Base-by-base conservation (phyloP, 768 basidiomycete genomes). In the Artomyces pyxidatus region DNA sequence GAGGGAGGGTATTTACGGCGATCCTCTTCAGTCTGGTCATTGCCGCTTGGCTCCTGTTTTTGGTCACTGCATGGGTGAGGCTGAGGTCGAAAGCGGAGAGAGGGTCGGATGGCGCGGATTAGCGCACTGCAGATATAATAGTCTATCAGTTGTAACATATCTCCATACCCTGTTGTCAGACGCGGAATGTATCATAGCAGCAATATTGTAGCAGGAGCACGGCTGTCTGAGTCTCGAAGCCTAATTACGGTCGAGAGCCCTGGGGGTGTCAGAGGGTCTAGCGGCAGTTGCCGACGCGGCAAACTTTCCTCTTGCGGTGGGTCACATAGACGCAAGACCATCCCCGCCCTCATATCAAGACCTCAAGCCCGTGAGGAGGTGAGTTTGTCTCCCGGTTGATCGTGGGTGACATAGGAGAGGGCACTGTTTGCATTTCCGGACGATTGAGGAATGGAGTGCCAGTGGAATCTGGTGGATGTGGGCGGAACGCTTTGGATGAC, bases 41-140 rank as follows among this genome's bases (percentile, higher is more conserved):
- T 14, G 62, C 59, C 41, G 76, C 81, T 5, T 88, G 84, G 85
- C 58, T 74, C 29, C 61, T 85, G 51, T 86, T 86, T 63, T 65
- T 87, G 58, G 68, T 58, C 9, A 83, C 79, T 16, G 83, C 81
- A 0, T 81, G 72, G 72, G 59, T 72, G 46, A 76, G 74, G 55
- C 63, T 85, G 49, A 71, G 79, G 28, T 71, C 68, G 40, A 71
- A 64, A 55, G 63, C 67, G 45, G 64, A 69, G 30, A 63, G 68
- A 45, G 63, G 38, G 26, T 47, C 39, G 23, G 25, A 17, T 16
- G 16, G 28, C 9, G 43, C 12, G 22, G 17, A 45, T 48, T 50
- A 46, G 51, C 57, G 50, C 35, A 56, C 28, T 26, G 27, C 9
- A 43, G 25, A 29, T 1, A 14, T 2, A 28, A 23, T 9, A 28